These are phyloP conservation scores for Plasmodium knowlesi DNA, from an alignment of 169 alveolate species.

Conservation along the genomic window DNA sequence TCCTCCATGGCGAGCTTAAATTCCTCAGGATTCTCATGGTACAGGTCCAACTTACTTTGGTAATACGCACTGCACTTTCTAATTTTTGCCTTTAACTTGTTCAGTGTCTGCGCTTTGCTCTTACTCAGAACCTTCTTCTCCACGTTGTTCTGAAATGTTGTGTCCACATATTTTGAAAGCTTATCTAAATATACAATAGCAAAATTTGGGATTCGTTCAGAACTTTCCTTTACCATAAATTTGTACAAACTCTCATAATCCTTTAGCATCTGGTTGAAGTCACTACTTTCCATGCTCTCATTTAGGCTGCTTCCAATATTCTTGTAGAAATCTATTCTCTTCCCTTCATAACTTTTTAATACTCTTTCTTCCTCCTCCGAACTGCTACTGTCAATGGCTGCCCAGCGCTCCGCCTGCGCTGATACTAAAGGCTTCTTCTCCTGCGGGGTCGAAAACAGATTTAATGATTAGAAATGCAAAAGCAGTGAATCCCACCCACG, in stretches of 20 bases:
- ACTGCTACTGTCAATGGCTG: slow-evolving; percentile 84
- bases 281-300: slow-evolving; percentile 83
- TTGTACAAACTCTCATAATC: slow-evolving; percentile 86
- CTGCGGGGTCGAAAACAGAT: slow-evolving; percentile 44
- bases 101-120: slow-evolving; percentile 87
- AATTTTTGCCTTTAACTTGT: slow-evolving; percentile 86
- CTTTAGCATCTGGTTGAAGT: slow-evolving; percentile 82
- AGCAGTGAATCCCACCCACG: slow-evolving; percentile 47
- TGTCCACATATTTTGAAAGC: slow-evolving; percentile 66
- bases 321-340: slow-evolving; percentile 84
- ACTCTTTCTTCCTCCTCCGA: slow-evolving; percentile 89
- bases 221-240: slow-evolving; percentile 83
- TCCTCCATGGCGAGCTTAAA: slow-evolving; percentile 79
- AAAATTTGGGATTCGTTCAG: slow-evolving; percentile 80
- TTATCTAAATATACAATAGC: slow-evolving; percentile 81
- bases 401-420: slow-evolving; percentile 81
- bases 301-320: slow-evolving; percentile 79
- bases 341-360: slow-evolving; percentile 87
- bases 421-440: slow-evolving; percentile 80
- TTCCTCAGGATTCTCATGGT: slow-evolving; percentile 84
- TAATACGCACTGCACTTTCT: slow-evolving; percentile 87
- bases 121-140: slow-evolving; percentile 87
- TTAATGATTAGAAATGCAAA: slow-evolving; percentile 77
- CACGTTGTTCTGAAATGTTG: slow-evolving; percentile 78
- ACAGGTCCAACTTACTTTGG: slow-evolving; percentile 81